Conservation (phyloP, 2,329 filamentous ascomycete genomes). For the Fusarium tricinctum region DNA sequence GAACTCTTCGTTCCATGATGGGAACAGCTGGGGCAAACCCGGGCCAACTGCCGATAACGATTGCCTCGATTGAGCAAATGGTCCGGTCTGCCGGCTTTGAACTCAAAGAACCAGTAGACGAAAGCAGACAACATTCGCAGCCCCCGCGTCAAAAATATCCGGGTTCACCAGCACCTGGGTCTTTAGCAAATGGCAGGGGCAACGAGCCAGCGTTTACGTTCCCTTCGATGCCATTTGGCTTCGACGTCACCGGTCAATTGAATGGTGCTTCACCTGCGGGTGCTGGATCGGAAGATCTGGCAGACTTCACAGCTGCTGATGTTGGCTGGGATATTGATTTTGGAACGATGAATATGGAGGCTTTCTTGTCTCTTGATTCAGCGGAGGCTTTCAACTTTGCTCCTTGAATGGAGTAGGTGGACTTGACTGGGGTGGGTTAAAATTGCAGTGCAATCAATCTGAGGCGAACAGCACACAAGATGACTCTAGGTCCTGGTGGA, state of each 20-base stretch:
- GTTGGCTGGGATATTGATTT: constrained; percentile 52
- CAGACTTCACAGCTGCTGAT: constrained; percentile 51
- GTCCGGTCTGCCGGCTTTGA: constrained; percentile 50
- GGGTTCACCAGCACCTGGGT: constrained; percentile 35
- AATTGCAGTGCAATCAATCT: neutral
- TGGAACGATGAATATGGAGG: constrained; percentile 53
- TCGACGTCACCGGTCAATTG: constrained; percentile 42
- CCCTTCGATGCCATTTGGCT: constrained; percentile 51
- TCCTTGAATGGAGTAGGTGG: constrained; percentile 13
- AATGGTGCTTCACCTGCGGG: constrained; percentile 42
- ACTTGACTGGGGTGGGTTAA: neutral
- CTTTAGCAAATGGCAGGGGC: constrained; percentile 21
- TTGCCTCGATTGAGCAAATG: constrained; percentile 51
- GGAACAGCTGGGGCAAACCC: constrained; percentile 35
- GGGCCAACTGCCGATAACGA: constrained; percentile 45
- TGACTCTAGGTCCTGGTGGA: too few species aligned
- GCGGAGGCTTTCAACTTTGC: constrained; percentile 48
- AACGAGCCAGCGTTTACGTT: constrained; percentile 47
- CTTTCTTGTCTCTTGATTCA: constrained; percentile 52
- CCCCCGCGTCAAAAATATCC: constrained; percentile 34
- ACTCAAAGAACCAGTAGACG: constrained; percentile 40
- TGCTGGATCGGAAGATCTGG: constrained; percentile 42
- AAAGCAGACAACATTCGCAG: constrained; percentile 34
- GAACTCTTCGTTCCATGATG: constrained; percentile 55
- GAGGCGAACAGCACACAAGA: too few species aligned